Evolutionary conservation across 2,329 filamentous ascomycete genomes (phyloP).

Genomic region (Aulographum hederae): DNA sequence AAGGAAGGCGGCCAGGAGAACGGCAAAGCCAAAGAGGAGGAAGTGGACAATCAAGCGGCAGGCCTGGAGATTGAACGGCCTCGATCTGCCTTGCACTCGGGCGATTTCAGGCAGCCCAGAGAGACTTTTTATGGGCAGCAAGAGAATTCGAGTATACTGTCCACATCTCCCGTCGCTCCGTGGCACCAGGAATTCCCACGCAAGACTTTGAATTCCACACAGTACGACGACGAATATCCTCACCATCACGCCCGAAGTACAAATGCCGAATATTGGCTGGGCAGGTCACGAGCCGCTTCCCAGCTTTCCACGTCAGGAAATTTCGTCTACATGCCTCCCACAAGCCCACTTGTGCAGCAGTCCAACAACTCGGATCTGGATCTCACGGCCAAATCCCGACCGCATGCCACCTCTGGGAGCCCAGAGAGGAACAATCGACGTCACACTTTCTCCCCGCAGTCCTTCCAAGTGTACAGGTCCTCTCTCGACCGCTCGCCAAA

Average conservation of each 20-base stretch:
- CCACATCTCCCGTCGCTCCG: conserved; percentile 37
- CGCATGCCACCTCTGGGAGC: conserved; percentile 19
- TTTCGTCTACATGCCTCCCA: conserved; percentile 74
- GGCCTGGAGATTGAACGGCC: conserved; percentile 56
- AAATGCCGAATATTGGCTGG: neutral
- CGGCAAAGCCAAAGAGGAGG: conserved; percentile 12
- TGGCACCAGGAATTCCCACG: conserved; percentile 33
- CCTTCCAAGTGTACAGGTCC: conserved; percentile 22
- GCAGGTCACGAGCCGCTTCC: conserved; percentile 22
- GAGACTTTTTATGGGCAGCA: conserved; percentile 15
- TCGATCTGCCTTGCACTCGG: conserved; percentile 50
- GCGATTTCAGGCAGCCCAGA: conserved; percentile 34
- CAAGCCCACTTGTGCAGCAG: conserved; percentile 79
- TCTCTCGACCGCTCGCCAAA: neutral
- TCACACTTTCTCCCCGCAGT: conserved; percentile 52
- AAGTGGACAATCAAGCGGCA: conserved; percentile 10
- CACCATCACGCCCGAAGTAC: no score
- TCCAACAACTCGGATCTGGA: conserved; percentile 22
- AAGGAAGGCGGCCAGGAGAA: conserved; percentile 7
- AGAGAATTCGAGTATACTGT: conserved; percentile 7
- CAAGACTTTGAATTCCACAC: conserved; percentile 13
- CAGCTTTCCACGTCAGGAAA: conserved; percentile 56
- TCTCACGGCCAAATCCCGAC: neutral
- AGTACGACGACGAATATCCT: conserved; percentile 3
- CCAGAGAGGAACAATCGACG: conserved; percentile 38